Evolutionary conservation across 106 monocot genomes (phyloP), one percentile per base, ranked within the genome.

Genomic region (Platanthera guangdongensis): DNA sequence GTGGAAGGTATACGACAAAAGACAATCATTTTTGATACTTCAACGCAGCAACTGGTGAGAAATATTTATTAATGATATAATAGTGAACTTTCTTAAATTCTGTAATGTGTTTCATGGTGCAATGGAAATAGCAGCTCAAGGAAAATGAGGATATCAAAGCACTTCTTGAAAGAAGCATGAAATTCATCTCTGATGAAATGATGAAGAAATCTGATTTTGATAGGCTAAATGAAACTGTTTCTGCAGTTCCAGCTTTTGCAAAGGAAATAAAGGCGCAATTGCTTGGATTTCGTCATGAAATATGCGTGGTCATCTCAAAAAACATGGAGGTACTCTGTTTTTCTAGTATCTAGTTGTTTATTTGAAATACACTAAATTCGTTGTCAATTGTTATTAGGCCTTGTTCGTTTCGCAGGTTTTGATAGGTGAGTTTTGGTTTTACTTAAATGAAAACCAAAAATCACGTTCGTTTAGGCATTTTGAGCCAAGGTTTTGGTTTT

Each of bases 1-100:
- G 99, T 78, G 62, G 94, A 90, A 71, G 81, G 88, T 49, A 85
- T 99, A 81, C 78, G 90, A 13, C 99, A 94, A 76, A 94, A 99
- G 83, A 82, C 87, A 18, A 22, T 68, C 74, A 32, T 85, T 76
- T 73, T 91, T 39, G 97, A 94, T 15, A 93, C 79, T 70, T 81
- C 90, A 30, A 64, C 92, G 74, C 85, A 86, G 73, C 80, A 85
- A 76, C 67, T 94, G 84, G 99, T 94, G 86, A 75, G 82, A 52
- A 80, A 3, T 46, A 50, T 72, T 72, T 25, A 72, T 68, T 18
- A 64, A 50, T 28, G 12, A 49, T 72, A 8, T 57, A 18, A 18
- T 25, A 13, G 0, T 47, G 8, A 39, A 16, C 12, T 28, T 51
- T 45, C 8, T 74, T 72, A 69, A 46, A 3, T 39, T 68, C 0